Evolutionary conservation across 1,139 yeast genomes (phyloP), one percentile per base, ranked within the genome.

Genomic region (Ogataea hybrid): DNA sequence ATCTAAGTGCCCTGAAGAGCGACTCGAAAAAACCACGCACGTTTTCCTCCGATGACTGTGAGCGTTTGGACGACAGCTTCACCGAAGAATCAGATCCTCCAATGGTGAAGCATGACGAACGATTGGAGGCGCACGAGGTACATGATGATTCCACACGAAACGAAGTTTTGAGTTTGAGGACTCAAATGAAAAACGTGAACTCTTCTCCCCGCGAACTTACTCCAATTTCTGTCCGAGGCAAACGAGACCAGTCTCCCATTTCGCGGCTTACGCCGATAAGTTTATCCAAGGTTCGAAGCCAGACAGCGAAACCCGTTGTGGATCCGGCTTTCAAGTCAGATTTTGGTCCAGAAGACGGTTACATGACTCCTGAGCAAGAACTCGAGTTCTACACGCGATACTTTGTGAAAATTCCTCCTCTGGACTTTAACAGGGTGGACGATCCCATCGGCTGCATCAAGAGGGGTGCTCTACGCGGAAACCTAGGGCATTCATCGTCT

Each of bases 321-420:
- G 58, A 53, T 25, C 43, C 44, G 6, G 28, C 39, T 2, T 46
- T 44, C 32, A 25, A 35, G 12, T 30, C 32, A 28, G 8, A 27
- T 4, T 54, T 53, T 27, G 29, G 16, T 20, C 35, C 28, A 2
- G 42, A 39, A 5, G 59, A 54, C 33, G 61, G 61, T 1, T 54
- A 42, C 22, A 49, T 56, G 47, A 37, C 51, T 4, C 31, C 48
- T 3, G 40, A 38, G 9, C 51, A 55, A 28, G 51, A 50, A 25
- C 37, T 39, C 12, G 54, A 48, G 15, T 56, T 57, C 32, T 54
- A 53, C 41, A 30, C 47, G n/a, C 49, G 47, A 16, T 50, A 50
- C 32, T 49, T 47, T 25, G 40, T 48, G 14, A 36, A 45, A 2
- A 40, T 43, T 9, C 43, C 39, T 7, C 44, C 42, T 15, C 11